A percentile compares a stretch with the other conserved stretches of the same genome.
These are phyloP conservation scores for Plantago elongata DNA, from an alignment of 257 asterid species.

Conservation along the genomic window DNA sequence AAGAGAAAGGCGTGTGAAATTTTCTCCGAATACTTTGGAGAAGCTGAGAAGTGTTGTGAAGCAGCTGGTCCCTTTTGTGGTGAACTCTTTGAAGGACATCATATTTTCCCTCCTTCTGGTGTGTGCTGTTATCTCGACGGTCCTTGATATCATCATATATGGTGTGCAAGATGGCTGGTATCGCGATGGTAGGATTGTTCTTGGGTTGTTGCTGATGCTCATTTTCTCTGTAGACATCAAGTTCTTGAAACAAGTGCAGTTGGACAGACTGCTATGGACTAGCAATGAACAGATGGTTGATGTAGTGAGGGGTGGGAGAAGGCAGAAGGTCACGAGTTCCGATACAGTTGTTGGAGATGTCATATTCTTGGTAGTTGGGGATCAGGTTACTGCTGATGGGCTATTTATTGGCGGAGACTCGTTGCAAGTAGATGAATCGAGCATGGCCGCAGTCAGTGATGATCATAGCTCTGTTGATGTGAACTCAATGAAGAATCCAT, in stretches of 20 bases:
- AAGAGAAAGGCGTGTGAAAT: neutral
- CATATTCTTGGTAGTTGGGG: slow-evolving; percentile 19
- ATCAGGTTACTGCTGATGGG: slow-evolving; percentile 33
- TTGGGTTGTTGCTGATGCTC: slow-evolving; percentile 10
- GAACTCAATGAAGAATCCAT: slow-evolving; percentile 16
- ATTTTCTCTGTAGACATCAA: slow-evolving; percentile 5
- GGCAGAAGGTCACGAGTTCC: slow-evolving; percentile 21
- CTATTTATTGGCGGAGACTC: slow-evolving; percentile 28
- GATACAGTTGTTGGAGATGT: slow-evolving; percentile 30
- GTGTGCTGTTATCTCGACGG: slow-evolving; percentile 18
- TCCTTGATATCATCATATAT: slow-evolving; percentile 12
- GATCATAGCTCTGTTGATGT: slow-evolving; percentile 14
- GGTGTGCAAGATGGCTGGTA: slow-evolving; percentile 19
- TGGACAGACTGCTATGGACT: slow-evolving; percentile 4
- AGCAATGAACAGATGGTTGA: neutral
- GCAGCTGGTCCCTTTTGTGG: neutral
- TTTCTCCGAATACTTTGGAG: neutral
- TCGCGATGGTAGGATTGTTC: slow-evolving; percentile 20
- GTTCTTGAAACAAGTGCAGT: slow-evolving; percentile 13
- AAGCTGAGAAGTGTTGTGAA: neutral
- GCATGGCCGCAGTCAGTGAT: slow-evolving; percentile 23
- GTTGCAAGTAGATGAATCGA: slow-evolving; percentile 28
- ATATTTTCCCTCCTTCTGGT: slow-evolving; percentile 12
- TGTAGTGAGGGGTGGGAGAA: slow-evolving; percentile 18
- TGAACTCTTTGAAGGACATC: slow-evolving; percentile 12